Conservation (phyloP, 2,329 filamentous ascomycete species). For the Annulohypoxylon truncatum region DNA sequence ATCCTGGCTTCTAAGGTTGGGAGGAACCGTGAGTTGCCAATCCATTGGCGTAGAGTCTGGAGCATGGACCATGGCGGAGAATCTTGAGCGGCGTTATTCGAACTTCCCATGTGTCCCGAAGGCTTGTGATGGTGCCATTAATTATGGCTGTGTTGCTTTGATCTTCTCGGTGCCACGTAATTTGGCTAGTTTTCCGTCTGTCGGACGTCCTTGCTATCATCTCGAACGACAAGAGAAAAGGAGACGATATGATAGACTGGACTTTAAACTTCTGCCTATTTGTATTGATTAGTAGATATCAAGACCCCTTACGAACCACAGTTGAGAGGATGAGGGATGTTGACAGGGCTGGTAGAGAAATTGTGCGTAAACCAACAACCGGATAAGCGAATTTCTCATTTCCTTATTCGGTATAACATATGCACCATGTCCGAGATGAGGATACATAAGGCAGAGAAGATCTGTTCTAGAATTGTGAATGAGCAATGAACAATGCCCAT, state of each 20-base stretch:
- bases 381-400: constrained; percentile 26
- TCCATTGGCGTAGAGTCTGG: background rate
- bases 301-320: background rate
- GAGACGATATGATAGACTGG: background rate
- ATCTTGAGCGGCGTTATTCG: background rate
- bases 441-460: background rate
- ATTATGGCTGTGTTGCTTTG: constrained; percentile 10
- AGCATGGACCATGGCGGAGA: constrained; percentile 1
- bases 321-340: background rate
- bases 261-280: constrained; percentile 1
- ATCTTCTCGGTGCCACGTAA: constrained; percentile 9
- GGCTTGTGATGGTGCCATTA: constrained; percentile 5
- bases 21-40: background rate
- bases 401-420: constrained; percentile 15
- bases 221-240: background rate
- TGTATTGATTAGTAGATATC: background rate
- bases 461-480: background rate
- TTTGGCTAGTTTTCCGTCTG: constrained; percentile 7
- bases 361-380: background rate
- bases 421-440: background rate
- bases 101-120: constrained; percentile 13
- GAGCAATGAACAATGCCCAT: background rate
- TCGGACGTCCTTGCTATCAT: constrained; percentile 9
- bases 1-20: background rate
- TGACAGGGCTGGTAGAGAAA: background rate